These are phyloP conservation scores for Crithidia sp. DNA, from an alignment of 208 protist species.

Conservation along the genomic window DNA sequence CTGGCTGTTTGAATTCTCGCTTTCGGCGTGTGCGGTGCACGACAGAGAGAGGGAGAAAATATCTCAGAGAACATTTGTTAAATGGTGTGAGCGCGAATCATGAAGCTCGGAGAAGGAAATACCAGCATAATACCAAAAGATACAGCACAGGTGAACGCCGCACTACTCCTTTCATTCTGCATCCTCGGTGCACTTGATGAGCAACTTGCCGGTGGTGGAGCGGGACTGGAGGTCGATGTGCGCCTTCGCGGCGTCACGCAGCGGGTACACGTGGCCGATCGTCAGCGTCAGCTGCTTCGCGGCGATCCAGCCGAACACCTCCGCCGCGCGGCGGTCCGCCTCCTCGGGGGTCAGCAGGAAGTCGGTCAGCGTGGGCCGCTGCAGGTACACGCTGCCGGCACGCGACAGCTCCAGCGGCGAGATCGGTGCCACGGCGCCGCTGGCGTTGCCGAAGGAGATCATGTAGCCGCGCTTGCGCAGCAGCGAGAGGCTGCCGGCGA, in stretches of 20 bases:
- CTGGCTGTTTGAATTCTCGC: too few relatives aligned
- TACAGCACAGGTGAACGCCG: neutral
- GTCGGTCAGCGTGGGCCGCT: conserved; percentile 75
- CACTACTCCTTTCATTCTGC: neutral
- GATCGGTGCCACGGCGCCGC: conserved; percentile 75
- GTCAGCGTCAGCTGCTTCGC: conserved; percentile 54
- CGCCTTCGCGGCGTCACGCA: conserved; percentile 56
- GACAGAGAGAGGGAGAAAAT: too few relatives aligned
- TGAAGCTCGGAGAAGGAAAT: too few relatives aligned
- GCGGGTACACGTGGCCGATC: conserved; percentile 48
- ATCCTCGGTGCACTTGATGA: conserved; percentile 22
- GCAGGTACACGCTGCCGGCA: conserved; percentile 80
- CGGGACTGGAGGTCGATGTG: conserved; percentile 55
- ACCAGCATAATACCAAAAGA: too few relatives aligned
- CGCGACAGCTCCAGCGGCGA: conserved; percentile 59
- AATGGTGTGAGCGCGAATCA: too few relatives aligned
- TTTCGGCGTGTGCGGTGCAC: too few relatives aligned
- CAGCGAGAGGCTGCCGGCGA: conserved; percentile 64
- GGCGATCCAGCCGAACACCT: conserved; percentile 72
- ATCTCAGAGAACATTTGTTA: too few relatives aligned
- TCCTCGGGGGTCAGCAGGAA: conserved; percentile 57
- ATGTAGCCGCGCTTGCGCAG: conserved; percentile 83
- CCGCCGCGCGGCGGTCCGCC: conserved; percentile 36
- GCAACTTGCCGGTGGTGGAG: conserved; percentile 63
- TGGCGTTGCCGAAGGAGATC: conserved; percentile 93